phyloP scores from a whole-genome alignment of 2,329 filamentous ascomycete species.

The Eutypella sp. region DNA sequence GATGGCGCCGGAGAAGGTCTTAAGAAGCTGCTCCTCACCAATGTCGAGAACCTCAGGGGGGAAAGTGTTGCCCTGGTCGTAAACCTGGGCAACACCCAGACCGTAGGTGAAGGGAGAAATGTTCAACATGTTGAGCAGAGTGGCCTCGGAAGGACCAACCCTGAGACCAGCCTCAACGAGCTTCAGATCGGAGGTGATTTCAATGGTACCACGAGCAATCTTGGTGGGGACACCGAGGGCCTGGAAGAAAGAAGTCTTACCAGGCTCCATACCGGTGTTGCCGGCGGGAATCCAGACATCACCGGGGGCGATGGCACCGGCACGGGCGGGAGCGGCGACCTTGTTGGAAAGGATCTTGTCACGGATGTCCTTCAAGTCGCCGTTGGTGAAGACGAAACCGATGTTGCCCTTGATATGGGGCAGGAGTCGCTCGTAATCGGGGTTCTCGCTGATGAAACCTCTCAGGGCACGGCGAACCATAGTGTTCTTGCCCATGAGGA shows the following conservation, averaged over 20 bases:
- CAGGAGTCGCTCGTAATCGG: slow-evolving; percentile 97
- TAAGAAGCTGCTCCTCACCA: slow-evolving; percentile 88
- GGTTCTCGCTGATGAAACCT: slow-evolving; percentile 83
- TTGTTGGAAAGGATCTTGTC: slow-evolving; percentile 95
- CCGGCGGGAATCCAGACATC: slow-evolving; percentile 96
- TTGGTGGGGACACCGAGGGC: slow-evolving; percentile 99
- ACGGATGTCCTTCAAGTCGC: slow-evolving; percentile 84
- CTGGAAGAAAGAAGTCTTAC: slow-evolving; percentile 99
- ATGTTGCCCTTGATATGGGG: slow-evolving; percentile 96
- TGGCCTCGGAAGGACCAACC: slow-evolving; percentile 98
- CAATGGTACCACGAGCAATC: slow-evolving; percentile 99
- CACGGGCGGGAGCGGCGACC: slow-evolving; percentile 95
- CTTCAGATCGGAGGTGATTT: slow-evolving; percentile 98
- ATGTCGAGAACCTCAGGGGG: slow-evolving; percentile 82
- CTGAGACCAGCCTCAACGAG: slow-evolving; percentile 88
- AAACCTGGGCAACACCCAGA: slow-evolving; percentile 94
- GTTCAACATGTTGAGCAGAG: slow-evolving; percentile 99
- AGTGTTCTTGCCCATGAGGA: slow-evolving; percentile 99
- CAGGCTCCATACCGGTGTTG: slow-evolving; percentile 99
- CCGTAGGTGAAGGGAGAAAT: slow-evolving; percentile 99
- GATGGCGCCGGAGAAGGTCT: slow-evolving; percentile 75
- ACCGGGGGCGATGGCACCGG: slow-evolving; percentile 86
- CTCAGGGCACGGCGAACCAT: slow-evolving; percentile 99
- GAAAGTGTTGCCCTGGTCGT: slow-evolving; percentile 96
- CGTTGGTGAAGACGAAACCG: slow-evolving; percentile 99